A percentile compares a stretch with the other conserved stretches of the same genome.
Conservation (phyloP, 768 basidiomycete genomes). For the Pleurotus platypus region DNA sequence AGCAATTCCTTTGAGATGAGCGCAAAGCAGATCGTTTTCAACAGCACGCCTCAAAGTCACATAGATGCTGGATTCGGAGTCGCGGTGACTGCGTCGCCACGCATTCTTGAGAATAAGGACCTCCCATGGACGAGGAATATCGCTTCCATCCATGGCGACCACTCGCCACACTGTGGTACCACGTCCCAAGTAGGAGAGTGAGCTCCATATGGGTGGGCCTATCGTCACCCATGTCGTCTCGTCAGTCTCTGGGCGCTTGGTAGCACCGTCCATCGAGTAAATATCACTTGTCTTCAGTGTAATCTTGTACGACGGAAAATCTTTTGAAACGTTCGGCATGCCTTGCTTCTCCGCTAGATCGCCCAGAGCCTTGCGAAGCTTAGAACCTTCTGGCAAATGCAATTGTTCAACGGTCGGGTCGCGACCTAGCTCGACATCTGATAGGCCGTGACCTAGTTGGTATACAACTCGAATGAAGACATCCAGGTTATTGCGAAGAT, state of each 20-base stretch:
- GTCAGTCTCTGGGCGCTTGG: constrained; percentile 2
- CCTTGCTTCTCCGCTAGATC: too few relatives aligned
- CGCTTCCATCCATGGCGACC: not conserved
- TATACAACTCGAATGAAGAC: constrained; percentile 23
- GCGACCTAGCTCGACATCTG: too few relatives aligned
- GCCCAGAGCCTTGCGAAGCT: too few relatives aligned
- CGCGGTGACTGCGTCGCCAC: constrained; percentile 13
- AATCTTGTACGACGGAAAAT: too few relatives aligned
- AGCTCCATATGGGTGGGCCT: constrained; percentile 17
- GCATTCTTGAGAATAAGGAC: constrained; percentile 13
- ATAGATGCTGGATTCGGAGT: constrained; percentile 15
- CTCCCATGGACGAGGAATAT: not conserved
- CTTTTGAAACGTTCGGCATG: too few relatives aligned
- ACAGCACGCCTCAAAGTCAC: constrained; percentile 9
- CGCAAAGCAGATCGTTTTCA: not conserved
- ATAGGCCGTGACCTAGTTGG: constrained; percentile 14
- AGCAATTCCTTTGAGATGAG: constrained; percentile 9
- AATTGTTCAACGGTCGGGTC: too few relatives aligned
- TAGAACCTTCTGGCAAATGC: too few relatives aligned
- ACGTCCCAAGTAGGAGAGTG: constrained; percentile 13
- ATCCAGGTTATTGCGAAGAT: constrained; percentile 18
- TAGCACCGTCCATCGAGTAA: not conserved
- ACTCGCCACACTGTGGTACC: constrained; percentile 16
- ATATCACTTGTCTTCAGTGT: not conserved
- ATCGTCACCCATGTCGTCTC: constrained; percentile 12